These are phyloP conservation scores for Phytophthora pinifolia DNA, from an alignment of 352 stramenopile species.

Conservation along the genomic window DNA sequence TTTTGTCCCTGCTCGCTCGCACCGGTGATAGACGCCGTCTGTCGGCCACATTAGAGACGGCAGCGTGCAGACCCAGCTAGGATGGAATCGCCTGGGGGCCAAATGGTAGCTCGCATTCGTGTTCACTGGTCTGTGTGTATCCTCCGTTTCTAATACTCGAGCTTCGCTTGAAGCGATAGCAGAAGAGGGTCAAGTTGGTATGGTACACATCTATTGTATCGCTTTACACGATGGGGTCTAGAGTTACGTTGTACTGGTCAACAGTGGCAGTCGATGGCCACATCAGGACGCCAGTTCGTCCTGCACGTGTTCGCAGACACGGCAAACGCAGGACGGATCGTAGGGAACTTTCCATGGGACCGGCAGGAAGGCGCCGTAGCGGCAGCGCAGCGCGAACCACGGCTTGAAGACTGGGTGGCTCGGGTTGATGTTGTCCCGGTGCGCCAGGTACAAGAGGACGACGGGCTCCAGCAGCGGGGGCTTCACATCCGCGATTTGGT, in stretches of 20 bases:
- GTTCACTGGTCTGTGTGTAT: slow-evolving; percentile 10
- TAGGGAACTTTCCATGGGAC: slow-evolving; percentile 62
- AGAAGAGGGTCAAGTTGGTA: slow-evolving; percentile 2
- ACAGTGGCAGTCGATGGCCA: neutral
- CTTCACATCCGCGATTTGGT: slow-evolving; percentile 50
- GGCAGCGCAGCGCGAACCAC: slow-evolving; percentile 69
- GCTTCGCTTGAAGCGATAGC: neutral
- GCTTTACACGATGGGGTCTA: slow-evolving; percentile 5
- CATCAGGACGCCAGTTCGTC: slow-evolving; percentile 23
- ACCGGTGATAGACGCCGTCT: slow-evolving; percentile 24
- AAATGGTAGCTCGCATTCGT: slow-evolving; percentile 33
- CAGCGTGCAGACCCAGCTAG: slow-evolving; percentile 24
- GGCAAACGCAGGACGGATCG: slow-evolving; percentile 50
- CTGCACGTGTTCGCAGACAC: slow-evolving; percentile 55
- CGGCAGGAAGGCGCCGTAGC: slow-evolving; percentile 46
- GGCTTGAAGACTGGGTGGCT: slow-evolving; percentile 45
- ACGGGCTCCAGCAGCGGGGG: slow-evolving; percentile 50
- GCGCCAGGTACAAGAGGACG: slow-evolving; percentile 58
- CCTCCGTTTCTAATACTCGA: too few species aligned
- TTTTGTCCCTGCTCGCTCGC: slow-evolving; percentile 14
- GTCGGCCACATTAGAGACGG: slow-evolving; percentile 26
- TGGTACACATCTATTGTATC: slow-evolving; percentile 27
- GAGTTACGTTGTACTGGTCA: slow-evolving; percentile 8
- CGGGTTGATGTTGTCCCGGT: slow-evolving; percentile 72
- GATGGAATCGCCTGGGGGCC: slow-evolving; percentile 19